Evolutionary conservation across 352 stramenopile genomes (phyloP).

Genomic region (Pythium dissimile): DNA sequence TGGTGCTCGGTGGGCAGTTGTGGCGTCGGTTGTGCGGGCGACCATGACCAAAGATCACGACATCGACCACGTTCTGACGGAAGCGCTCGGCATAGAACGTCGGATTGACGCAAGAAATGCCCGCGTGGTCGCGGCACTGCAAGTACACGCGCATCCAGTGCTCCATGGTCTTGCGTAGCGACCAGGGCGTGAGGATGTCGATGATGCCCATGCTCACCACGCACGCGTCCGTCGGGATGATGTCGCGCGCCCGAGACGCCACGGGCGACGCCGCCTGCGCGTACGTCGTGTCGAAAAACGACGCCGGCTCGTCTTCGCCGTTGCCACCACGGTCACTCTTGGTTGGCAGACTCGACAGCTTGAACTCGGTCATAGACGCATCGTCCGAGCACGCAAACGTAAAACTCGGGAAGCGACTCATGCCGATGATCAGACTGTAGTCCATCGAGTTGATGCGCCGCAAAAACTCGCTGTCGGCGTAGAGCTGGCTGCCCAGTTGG

Average conservation of each 20-base stretch:
- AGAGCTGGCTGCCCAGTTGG: slow-evolving; percentile 80
- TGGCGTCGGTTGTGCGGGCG: slow-evolving; percentile 4
- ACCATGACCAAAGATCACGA: slow-evolving; percentile 69
- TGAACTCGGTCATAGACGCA: slow-evolving; percentile 5
- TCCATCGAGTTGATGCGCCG: slow-evolving; percentile 96
- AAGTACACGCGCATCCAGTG: slow-evolving; percentile 80
- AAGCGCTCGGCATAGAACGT: slow-evolving; percentile 82
- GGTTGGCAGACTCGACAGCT: slow-evolving; percentile 4
- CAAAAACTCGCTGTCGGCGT: slow-evolving; percentile 91
- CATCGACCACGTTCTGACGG: slow-evolving; percentile 79
- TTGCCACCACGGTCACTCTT: slow-evolving; percentile 9
- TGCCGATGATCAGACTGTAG: slow-evolving; percentile 94
- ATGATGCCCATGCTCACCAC: slow-evolving; percentile 97
- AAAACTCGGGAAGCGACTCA: slow-evolving; percentile 50
- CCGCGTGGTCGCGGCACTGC: slow-evolving; percentile 69
- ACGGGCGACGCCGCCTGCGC: slow-evolving; percentile 50
- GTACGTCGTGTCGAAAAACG: slow-evolving; percentile 37
- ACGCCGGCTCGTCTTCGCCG: slow-evolving; percentile 29
- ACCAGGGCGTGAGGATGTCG: slow-evolving; percentile 96
- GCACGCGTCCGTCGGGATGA: slow-evolving; percentile 61
- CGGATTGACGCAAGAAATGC: slow-evolving; percentile 84
- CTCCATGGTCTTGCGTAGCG: slow-evolving; percentile 91
- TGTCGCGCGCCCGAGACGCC: slow-evolving; percentile 15
- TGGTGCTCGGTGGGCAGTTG: slow-evolving; percentile 1
- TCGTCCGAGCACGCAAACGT: slow-evolving; percentile 21